These are phyloP conservation scores for Cladobotryum mycophilum DNA, from an alignment of 2,329 filamentous ascomycete species.

Conservation along the genomic window DNA sequence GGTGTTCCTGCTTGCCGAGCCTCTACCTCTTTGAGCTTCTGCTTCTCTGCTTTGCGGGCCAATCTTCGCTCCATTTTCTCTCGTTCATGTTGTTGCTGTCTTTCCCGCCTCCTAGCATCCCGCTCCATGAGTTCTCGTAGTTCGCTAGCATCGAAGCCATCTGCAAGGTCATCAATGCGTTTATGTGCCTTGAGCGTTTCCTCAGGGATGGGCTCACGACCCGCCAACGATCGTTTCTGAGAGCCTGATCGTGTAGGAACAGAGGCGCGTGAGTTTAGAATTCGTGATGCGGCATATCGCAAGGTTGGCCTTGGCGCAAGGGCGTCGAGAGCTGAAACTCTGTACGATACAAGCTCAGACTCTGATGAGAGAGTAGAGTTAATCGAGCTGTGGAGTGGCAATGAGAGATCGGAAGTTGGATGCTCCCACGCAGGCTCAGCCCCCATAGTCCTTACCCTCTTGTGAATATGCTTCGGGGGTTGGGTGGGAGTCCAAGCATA, in stretches of 20 bases:
- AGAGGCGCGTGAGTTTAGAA: conserved; percentile 40
- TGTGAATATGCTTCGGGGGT: conserved; percentile 56
- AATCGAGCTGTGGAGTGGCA: conserved; percentile 68
- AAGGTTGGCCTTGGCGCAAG: conserved; percentile 81
- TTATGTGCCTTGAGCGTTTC: conserved; percentile 55
- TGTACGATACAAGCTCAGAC: conserved; percentile 68
- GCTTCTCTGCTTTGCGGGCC: conserved; percentile 60
- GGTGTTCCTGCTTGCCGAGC: conserved; percentile 45
- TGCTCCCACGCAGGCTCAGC: conserved; percentile 50
- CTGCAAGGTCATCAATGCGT: conserved; percentile 65
- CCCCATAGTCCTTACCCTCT: conserved; percentile 52
- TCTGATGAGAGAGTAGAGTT: conserved; percentile 70
- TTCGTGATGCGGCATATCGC: conserved; percentile 62
- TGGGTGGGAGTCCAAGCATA: conserved; percentile 55
- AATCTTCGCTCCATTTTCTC: conserved; percentile 61
- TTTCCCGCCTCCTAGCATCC: conserved; percentile 73
- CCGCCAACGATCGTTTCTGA: conserved; percentile 45
- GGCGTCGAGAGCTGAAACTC: conserved; percentile 71
- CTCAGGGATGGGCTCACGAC: conserved; percentile 51
- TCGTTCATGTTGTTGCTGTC: conserved; percentile 62
- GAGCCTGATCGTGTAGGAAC: conserved; percentile 44
- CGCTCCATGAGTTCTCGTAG: conserved; percentile 85
- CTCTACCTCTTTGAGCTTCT: conserved; percentile 51
- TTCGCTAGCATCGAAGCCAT: conserved; percentile 78
- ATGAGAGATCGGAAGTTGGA: conserved; percentile 64